phyloP scores from a whole-genome alignment of 2,329 filamentous ascomycete genomes.

The Colletotrichum chlorophyti region DNA sequence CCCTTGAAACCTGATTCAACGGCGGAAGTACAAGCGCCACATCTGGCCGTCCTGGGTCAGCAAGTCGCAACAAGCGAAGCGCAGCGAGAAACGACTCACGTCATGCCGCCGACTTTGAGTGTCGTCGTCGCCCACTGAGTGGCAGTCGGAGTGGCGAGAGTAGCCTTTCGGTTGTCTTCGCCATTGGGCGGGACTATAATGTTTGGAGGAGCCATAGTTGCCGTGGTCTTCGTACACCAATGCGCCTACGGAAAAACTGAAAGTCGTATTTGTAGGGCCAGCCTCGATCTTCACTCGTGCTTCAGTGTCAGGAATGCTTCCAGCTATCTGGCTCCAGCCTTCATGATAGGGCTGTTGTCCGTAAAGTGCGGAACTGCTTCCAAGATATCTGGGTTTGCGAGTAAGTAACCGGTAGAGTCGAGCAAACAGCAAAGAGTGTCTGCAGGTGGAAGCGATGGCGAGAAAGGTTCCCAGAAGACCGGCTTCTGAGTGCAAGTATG shows the following conservation, averaged over 20 bases:
- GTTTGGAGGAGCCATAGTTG: constrained; percentile 57
- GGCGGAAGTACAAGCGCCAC: constrained; percentile 94
- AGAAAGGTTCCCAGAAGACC: constrained; percentile 28
- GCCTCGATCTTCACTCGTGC: constrained; percentile 15
- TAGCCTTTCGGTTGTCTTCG: constrained; percentile 34
- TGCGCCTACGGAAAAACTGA: neutral
- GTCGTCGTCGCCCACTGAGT: constrained; percentile 88
- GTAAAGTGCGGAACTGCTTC: constrained; percentile 3
- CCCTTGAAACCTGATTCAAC: constrained; percentile 90
- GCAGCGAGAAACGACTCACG: constrained; percentile 53
- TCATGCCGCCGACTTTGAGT: constrained; percentile 88
- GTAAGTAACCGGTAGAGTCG: neutral
- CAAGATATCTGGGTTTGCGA: too few species aligned
- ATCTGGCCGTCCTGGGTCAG: constrained; percentile 62
- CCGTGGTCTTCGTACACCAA: neutral
- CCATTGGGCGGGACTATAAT: constrained; percentile 55
- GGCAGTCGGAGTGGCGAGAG: constrained; percentile 45
- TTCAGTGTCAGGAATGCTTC: constrained; percentile 12
- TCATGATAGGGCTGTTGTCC: constrained; percentile 25
- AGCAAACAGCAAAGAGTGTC: neutral
- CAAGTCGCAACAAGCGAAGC: neutral
- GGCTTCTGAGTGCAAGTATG: constrained; percentile 29
- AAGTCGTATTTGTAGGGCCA: constrained; percentile 6
- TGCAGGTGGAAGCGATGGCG: neutral
- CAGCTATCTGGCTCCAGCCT: constrained; percentile 12